These are phyloP conservation scores for Chernovozyma sophiae-reginae DNA, from an alignment of 1,139 yeast species.

Conservation along the genomic window DNA sequence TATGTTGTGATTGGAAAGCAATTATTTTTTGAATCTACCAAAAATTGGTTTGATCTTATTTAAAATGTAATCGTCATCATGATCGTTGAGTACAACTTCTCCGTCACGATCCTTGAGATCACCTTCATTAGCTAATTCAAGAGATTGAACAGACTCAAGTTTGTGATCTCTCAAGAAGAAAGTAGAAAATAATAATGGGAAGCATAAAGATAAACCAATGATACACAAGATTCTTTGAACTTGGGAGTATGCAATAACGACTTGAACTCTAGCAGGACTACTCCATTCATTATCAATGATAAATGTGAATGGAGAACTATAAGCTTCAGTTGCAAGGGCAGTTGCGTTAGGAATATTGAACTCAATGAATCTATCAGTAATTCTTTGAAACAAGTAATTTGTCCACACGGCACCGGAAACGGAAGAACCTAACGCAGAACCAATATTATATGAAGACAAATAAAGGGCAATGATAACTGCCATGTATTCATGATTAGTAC, in stretches of 20 bases:
- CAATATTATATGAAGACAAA: slow-evolving; percentile 32
- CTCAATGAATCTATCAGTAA: background rate
- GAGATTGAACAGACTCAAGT: slow-evolving; percentile 23
- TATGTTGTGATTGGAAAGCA: too few species aligned
- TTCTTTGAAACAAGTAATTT: slow-evolving; percentile 20
- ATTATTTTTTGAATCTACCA: too few species aligned
- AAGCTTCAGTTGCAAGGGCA: slow-evolving; percentile 23
- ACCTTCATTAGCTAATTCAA: slow-evolving; percentile 10
- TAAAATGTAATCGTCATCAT: slow-evolving; percentile 29
- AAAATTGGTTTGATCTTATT: slow-evolving; percentile 2
- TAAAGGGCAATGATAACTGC: slow-evolving; percentile 31
- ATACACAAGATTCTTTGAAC: slow-evolving; percentile 31
- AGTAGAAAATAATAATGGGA: slow-evolving; percentile 26
- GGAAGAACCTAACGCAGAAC: slow-evolving; percentile 32
- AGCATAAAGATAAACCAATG: slow-evolving; percentile 29
- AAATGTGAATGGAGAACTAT: slow-evolving; percentile 25
- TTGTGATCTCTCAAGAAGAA: slow-evolving; percentile 32
- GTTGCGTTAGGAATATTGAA: slow-evolving; percentile 10
- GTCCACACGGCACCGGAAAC: slow-evolving; percentile 41
- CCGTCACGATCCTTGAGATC: slow-evolving; percentile 19
- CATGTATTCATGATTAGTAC: slow-evolving; percentile 36
- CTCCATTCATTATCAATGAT: slow-evolving; percentile 28
- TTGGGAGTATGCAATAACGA: slow-evolving; percentile 30
- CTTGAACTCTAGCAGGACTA: slow-evolving; percentile 26
- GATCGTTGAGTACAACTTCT: slow-evolving; percentile 38